These are phyloP conservation scores for Diplocarpon rosae DNA, from an alignment of 2,329 filamentous ascomycete genomes.

Conservation along the genomic window DNA sequence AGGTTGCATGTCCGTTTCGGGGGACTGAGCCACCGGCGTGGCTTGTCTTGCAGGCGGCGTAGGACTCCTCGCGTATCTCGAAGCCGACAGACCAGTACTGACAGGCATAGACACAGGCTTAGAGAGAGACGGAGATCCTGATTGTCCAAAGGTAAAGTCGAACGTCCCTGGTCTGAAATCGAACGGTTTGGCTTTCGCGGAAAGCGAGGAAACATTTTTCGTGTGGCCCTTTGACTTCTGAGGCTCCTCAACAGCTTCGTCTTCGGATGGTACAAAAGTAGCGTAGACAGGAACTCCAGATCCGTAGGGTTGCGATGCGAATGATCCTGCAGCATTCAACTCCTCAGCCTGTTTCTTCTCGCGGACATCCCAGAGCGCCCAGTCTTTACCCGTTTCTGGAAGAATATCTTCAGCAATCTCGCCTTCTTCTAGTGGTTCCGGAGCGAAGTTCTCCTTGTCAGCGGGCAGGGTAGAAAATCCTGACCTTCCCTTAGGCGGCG, in stretches of 20 bases:
- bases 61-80: slow-evolving; percentile 24
- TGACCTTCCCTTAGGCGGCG: slow-evolving; percentile 21
- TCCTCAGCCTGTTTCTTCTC: slow-evolving; percentile 31
- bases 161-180: slow-evolving; percentile 26
- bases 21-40: slow-evolving; percentile 2
- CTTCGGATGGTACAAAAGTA: slow-evolving; percentile 24
- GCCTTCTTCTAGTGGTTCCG: slow-evolving; percentile 11
- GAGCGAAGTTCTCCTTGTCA: slow-evolving; percentile 26
- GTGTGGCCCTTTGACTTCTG: slow-evolving; percentile 27
- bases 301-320: slow-evolving; percentile 20
- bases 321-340: slow-evolving; percentile 27
- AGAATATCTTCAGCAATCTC: slow-evolving; percentile 41
- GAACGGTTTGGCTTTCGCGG: slow-evolving; percentile 62
- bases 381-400: slow-evolving; percentile 40
- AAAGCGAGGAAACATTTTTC: slow-evolving; percentile 46
- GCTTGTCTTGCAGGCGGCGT: slow-evolving; percentile 13
- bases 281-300: slow-evolving; percentile 22
- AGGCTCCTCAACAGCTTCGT: slow-evolving; percentile 13
- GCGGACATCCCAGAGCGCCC: slow-evolving; percentile 51
- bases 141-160: slow-evolving; percentile 20
- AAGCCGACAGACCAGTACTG: slow-evolving; percentile 18
- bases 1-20: slow-evolving; percentile 14
- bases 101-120: not conserved
- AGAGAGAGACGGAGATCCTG: not conserved
- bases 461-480: slow-evolving; percentile 9